These are phyloP conservation scores for Spizellomyces sp. DNA, from an alignment of 192 early-diverging fungal species.

Conservation along the genomic window DNA sequence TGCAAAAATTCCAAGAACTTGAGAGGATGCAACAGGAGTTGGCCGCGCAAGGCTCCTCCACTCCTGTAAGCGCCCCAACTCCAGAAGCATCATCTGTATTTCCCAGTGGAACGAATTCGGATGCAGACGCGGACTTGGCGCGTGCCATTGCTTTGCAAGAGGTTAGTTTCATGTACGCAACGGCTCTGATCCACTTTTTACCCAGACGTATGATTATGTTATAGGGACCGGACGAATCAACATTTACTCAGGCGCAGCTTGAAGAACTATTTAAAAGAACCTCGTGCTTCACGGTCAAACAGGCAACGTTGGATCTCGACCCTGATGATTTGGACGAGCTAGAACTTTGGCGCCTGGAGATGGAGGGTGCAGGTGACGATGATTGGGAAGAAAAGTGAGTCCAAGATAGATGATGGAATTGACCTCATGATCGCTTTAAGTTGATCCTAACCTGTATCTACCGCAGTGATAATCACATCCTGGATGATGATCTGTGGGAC, in stretches of 20 bases:
- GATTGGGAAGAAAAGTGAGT: constrained; percentile 72
- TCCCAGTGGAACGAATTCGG: neutral
- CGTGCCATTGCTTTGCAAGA: neutral
- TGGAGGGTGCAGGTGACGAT: constrained; percentile 66
- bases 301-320: constrained; percentile 61
- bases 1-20: constrained; percentile 97
- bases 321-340: constrained; percentile 68
- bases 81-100: neutral
- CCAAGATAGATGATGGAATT: neutral
- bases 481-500: constrained; percentile 87
- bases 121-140: neutral
- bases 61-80: neutral
- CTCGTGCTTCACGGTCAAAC: constrained; percentile 79
- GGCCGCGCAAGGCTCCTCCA: constrained; percentile 28
- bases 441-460: neutral
- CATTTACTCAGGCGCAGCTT: constrained; percentile 59
- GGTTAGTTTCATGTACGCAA: neutral
- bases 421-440: neutral
- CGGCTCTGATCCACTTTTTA: too few species aligned
- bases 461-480: constrained; percentile 72
- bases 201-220: too few species aligned
- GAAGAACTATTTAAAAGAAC: constrained; percentile 91
- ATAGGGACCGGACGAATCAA: neutral
- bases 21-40: constrained; percentile 87
- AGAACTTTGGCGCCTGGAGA: constrained; percentile 80